Evolutionary conservation across 2,329 filamentous ascomycete genomes (phyloP).

Genomic region (Stachybotrys chlorohalonatus): DNA sequence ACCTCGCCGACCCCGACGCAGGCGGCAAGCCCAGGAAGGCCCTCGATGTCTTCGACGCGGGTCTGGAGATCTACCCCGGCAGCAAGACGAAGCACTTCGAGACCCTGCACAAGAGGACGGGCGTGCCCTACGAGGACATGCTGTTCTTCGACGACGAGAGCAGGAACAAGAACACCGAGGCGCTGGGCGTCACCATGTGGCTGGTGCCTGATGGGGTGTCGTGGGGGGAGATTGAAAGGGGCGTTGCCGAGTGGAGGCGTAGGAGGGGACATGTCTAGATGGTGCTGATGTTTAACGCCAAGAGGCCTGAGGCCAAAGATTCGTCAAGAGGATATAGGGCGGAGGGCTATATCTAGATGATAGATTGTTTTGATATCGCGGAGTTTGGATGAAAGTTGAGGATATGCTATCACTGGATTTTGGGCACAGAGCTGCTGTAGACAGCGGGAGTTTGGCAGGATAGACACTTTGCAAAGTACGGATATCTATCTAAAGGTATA

Average conservation of each 20-base stretch:
- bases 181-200: slow-evolving; percentile 74
- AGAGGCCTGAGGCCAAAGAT: too few relatives aligned
- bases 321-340: too few relatives aligned
- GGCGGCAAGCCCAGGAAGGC: slow-evolving; percentile 31
- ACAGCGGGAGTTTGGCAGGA: too few relatives aligned
- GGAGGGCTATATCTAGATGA: too few relatives aligned
- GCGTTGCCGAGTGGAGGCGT: slow-evolving; percentile 73
- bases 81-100: slow-evolving; percentile 83
- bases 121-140: slow-evolving; percentile 72
- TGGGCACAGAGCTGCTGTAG: too few relatives aligned
- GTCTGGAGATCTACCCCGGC: slow-evolving; percentile 62
- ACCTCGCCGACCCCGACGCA: slow-evolving; percentile 28
- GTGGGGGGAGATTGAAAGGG: slow-evolving; percentile 67
- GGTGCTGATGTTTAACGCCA: too few relatives aligned
- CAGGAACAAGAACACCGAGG: slow-evolving; percentile 73
- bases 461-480: not conserved
- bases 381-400: too few relatives aligned
- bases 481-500: not conserved
- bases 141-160: slow-evolving; percentile 93
- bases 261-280: slow-evolving; percentile 41
- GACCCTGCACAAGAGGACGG: slow-evolving; percentile 60
- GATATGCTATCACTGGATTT: too few relatives aligned
- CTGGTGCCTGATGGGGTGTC: slow-evolving; percentile 73
- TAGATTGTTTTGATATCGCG: too few relatives aligned
- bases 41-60: slow-evolving; percentile 51